Percentiles rank a stretch among this genome's conserved stretches.
phyloP scores from a whole-genome alignment of 768 basidiomycete genomes.

The Suillus americanus region DNA sequence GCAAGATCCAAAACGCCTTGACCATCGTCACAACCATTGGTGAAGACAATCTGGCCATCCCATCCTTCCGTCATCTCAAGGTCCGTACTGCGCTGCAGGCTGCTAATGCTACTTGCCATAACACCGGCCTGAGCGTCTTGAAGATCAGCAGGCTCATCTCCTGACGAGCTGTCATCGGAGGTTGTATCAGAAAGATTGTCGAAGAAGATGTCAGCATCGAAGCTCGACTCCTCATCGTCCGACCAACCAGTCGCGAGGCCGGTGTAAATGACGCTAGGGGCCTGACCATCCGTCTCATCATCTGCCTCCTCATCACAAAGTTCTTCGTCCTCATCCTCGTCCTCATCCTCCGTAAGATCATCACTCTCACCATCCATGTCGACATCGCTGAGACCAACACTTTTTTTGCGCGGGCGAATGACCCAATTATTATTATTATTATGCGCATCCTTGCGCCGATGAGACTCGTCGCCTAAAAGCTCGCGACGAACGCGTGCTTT shows the following conservation, averaged over 20 bases:
- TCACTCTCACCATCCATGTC: constrained; percentile 65
- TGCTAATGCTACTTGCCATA: constrained; percentile 28
- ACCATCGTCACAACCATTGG: constrained; percentile 56
- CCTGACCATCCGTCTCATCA: constrained; percentile 47
- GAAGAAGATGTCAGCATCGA: constrained; percentile 85
- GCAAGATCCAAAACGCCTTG: constrained; percentile 61
- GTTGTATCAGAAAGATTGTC: constrained; percentile 68
- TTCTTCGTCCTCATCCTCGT: constrained; percentile 44
- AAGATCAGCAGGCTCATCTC: constrained; percentile 47
- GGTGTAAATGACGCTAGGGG: constrained; percentile 44
- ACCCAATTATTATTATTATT: constrained; percentile 61
- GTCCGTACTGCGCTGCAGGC: constrained; percentile 37
- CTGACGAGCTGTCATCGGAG: constrained; percentile 34
- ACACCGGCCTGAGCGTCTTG: constrained; percentile 33
- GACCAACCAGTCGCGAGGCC: constrained; percentile 79
- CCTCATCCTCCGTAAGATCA: constrained; percentile 59
- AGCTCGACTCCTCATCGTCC: constrained; percentile 72
- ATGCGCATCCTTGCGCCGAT: constrained; percentile 39
- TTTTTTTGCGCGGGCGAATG: constrained; percentile 66
- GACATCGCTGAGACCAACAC: constrained; percentile 61
- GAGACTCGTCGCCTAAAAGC: constrained; percentile 52
- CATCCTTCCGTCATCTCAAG: constrained; percentile 71
- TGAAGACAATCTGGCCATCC: constrained; percentile 76
- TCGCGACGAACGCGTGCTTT: constrained; percentile 61
- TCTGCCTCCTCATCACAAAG: constrained; percentile 41